Base-by-base conservation (phyloP, 768 basidiomycete species). In the Mycena capillaripes region DNA sequence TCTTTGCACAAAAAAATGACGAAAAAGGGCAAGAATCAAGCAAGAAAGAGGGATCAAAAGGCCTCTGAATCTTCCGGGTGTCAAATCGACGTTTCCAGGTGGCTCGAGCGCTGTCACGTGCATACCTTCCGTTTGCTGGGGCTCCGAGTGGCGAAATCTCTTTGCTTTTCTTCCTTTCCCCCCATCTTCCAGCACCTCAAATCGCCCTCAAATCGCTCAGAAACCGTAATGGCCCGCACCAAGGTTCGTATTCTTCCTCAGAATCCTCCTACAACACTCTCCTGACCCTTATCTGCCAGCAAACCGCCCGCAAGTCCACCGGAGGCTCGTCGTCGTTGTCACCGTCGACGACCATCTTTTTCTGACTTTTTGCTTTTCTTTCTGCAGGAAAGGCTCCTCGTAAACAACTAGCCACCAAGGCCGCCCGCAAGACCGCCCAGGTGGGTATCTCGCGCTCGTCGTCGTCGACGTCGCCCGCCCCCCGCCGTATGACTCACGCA, bases 261-360 rank as follows among this genome's bases (percentile, higher is more conserved):
- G 6, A 56, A 56, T 56, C 58, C 70, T 30, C 58, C 34, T 66
- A 65, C n/a, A 46, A 63, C 69, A 53, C 73, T 70, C 34, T 76
- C 77, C 75, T 80, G 66, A 79, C 81, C 79, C 63, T 76, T 76
- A 72, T 80, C 79, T 71, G 40, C 70, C 76, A 96, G 97, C 97
- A 98, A 96, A 98, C 97, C 82, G 97, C 97, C 81, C 96, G 97
- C 86, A 98, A 98, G 89, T 98, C 97, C 69, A 98, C 97, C 75
- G 97, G 97, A 93, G 97, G 96, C 92, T 78, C 77, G 90, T 85
- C 69, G 65, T 76, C 76, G 71, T 72, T 73, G 73, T 70, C 74
- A 27, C 60, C 64, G 50, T 34, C 42, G 52, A 25, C 58, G 61
- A 77, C 76, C 16, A 38, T 72, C 68, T 71, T n/a, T 71, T 56